These are phyloP conservation scores for Neltuma alba DNA, from an alignment of 306 rosid genomes.

Conservation along the genomic window DNA sequence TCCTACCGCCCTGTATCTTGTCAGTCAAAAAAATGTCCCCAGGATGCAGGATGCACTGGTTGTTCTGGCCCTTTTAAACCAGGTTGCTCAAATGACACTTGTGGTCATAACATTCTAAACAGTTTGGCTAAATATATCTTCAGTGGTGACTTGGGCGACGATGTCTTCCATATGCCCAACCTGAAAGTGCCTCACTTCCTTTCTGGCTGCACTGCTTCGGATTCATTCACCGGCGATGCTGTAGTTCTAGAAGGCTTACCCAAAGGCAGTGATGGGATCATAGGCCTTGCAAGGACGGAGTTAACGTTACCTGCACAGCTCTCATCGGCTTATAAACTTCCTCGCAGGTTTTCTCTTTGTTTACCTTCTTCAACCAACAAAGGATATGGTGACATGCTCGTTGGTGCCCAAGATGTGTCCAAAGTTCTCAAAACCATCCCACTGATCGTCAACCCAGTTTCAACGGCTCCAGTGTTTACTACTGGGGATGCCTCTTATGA, in stretches of 20 bases:
- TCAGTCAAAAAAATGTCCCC: constrained; percentile 36
- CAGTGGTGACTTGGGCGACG: constrained; percentile 14
- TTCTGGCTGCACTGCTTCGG: constrained; percentile 11
- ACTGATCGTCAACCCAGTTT: constrained; percentile 1
- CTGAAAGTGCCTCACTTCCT: not conserved
- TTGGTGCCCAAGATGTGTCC: constrained; percentile 18
- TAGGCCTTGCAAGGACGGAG: constrained; percentile 40
- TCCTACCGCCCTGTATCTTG: constrained; percentile 31
- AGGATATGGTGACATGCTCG: constrained; percentile 30
- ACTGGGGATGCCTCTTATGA: constrained; percentile 33
- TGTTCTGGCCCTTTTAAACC: constrained; percentile 47
- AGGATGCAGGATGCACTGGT: not conserved
- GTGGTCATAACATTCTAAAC: not conserved
- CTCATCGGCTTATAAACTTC: constrained; percentile 5
- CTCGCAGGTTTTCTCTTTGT: constrained; percentile 40
- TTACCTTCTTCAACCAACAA: constrained; percentile 33
- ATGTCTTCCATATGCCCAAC: not conserved
- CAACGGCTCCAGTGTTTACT: not conserved
- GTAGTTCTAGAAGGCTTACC: constrained; percentile 5
- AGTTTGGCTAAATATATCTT: not conserved
- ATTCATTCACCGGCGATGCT: not conserved
- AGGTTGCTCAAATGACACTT: constrained; percentile 45
- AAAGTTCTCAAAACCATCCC: constrained; percentile 30
- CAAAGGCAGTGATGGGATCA: not conserved
- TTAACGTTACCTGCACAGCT: constrained; percentile 28